Evolutionary conservation across 2,329 filamentous ascomycete genomes (phyloP).

Genomic region (Botryotinia calthae): DNA sequence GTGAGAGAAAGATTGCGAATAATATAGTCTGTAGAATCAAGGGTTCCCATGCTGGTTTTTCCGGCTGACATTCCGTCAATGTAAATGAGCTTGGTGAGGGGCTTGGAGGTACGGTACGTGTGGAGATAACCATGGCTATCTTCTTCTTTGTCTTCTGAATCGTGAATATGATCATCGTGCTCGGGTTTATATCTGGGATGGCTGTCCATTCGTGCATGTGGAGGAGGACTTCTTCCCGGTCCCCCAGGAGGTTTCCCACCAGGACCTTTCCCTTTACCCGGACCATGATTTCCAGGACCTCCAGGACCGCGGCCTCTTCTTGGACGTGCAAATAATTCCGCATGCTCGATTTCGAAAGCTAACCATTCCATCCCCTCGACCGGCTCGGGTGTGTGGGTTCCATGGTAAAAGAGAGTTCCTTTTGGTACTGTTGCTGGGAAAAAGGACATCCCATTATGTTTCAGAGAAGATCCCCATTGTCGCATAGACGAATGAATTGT

Average conservation of each 20-base stretch:
- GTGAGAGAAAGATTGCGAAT: conserved; percentile 39
- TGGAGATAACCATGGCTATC: conserved; percentile 58
- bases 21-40: conserved; percentile 65
- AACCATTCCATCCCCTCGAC: conserved; percentile 64
- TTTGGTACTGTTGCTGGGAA: conserved; percentile 64
- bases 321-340: conserved; percentile 57
- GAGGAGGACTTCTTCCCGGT: conserved; percentile 17
- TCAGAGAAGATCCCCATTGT: conserved; percentile 69
- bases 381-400: conserved; percentile 46
- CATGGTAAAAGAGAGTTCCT: conserved; percentile 68
- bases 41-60: conserved; percentile 62
- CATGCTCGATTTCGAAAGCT: conserved; percentile 75
- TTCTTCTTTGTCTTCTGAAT: conserved; percentile 5
- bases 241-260: conserved; percentile 6
- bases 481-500: conserved; percentile 67
- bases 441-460: conserved; percentile 74
- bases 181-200: neutral
- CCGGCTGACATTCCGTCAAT: conserved; percentile 68
- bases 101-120: conserved; percentile 58
- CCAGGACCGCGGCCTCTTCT: conserved; percentile 21
- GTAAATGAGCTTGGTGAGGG: conserved; percentile 60
- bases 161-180: neutral
- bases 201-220: neutral
- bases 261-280: conserved; percentile 5
- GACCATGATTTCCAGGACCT: conserved; percentile 18